Base-by-base conservation (phyloP, 345 rosid species). In the Draba incana region DNA sequence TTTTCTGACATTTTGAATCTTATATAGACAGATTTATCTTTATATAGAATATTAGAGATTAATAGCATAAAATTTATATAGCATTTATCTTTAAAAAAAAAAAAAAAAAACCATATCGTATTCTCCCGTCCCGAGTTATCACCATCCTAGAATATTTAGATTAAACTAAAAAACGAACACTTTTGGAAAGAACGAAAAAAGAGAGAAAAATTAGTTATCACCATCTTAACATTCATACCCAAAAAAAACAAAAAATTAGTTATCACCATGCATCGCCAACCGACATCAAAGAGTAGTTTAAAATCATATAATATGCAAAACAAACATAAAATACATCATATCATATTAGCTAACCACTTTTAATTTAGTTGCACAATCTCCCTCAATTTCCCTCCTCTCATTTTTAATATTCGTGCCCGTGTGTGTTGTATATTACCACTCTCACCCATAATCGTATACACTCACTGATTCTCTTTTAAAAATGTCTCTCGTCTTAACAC, bases 401-500 rank as follows among this genome's bases (percentile, higher is more conserved):
- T n/a, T 6, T 57, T 4, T 10, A 59, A 41, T 28, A 41, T 5
- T 41, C 45, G 45, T 60, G 13, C 43, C 57, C 15, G 57, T 45
- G 57, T 54, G 57, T 35, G 13, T 10, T 20, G 6, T 62, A 1
- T 62, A n/a, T 70, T 63, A 72, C 14, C 27, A 12, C 45, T 49
- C 33, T 46, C 46, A 20, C 8, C 23, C 45, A 23, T 12, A 12
- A 4, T 10, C 52, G 2, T 7, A 3, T 28, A 45, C 2, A 28
- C 6, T 3, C 20, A 39, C 50, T 60, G 67, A 50, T 62, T 55
- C 54, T 50, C 60, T 20, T 65, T 42, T 38, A 48, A 70, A 72
- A 67, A 74, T 74, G 78, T 68, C 69, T 61, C 56, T 56, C 70
- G 41, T 74, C 64, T 45, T 53, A 24, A 46, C 64, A 46, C 6